phyloP scores from a whole-genome alignment of 2,329 filamentous ascomycete genomes.

The Cordyceps sp. region DNA sequence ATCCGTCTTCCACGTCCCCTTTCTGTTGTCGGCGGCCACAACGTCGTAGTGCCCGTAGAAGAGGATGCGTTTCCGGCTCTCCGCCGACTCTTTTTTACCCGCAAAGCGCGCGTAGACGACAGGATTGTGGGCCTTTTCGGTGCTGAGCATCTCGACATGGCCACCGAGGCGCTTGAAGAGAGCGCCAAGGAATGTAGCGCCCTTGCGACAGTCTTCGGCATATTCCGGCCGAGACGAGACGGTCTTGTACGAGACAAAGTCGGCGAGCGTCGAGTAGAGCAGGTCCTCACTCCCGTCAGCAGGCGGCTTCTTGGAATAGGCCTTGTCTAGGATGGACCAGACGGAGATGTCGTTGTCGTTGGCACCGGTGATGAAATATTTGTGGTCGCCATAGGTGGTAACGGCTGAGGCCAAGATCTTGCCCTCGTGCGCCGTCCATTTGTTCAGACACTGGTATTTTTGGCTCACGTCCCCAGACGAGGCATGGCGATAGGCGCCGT shows the following conservation, averaged over 20 bases:
- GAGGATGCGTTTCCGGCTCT: conserved; percentile 65
- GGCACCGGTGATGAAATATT: conserved; percentile 86
- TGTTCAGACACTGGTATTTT: conserved; percentile 63
- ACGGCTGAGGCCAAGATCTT: conserved; percentile 75
- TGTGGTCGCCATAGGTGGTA: conserved; percentile 49
- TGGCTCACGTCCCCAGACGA: conserved; percentile 45
- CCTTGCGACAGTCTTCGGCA: conserved; percentile 79
- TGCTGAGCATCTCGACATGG: conserved; percentile 77
- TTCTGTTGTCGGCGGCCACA: conserved; percentile 71
- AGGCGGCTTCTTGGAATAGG: conserved; percentile 15
- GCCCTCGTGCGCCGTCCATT: conserved; percentile 72
- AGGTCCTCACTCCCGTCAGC: conserved; percentile 27
- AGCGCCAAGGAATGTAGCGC: conserved; percentile 76
- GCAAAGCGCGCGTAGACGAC: conserved; percentile 85
- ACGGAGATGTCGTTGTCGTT: conserved; percentile 83
- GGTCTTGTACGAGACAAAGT: conserved; percentile 84
- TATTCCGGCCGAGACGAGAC: conserved; percentile 77
- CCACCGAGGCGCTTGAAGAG: conserved; percentile 88
- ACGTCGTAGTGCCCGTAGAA: conserved; percentile 99
- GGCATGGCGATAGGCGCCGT: conserved; percentile 35
- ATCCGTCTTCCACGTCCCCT: conserved; percentile 70
- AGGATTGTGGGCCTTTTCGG: conserved; percentile 65
- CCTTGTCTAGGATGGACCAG: conserved; percentile 52
- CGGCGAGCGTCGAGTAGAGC: conserved; percentile 55
- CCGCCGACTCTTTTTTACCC: conserved; percentile 50